Conservation (phyloP, 2,329 filamentous ascomycete species). For the Fusarium pseudonygamai region DNA sequence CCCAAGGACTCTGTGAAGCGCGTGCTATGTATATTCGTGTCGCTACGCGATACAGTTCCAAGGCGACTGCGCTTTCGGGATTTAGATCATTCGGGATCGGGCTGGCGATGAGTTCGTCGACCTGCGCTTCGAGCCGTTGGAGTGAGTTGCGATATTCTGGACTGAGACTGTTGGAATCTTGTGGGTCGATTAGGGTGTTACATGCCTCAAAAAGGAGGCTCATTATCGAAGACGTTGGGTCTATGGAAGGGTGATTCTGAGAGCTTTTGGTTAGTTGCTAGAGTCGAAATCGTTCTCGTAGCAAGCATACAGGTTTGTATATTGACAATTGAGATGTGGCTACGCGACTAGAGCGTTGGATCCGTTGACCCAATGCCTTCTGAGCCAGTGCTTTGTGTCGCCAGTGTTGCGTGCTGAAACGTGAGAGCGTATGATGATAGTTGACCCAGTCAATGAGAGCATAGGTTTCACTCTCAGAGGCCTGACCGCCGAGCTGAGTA, state of each 20-base stretch:
- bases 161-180: conserved; percentile 12
- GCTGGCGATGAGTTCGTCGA: neutral
- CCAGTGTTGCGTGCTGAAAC: conserved; percentile 36
- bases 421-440: conserved; percentile 32
- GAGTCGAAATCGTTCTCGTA: rapidly evolving
- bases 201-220: conserved; percentile 27
- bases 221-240: conserved; percentile 26
- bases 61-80: neutral
- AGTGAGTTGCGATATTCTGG: conserved; percentile 16
- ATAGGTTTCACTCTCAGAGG: neutral
- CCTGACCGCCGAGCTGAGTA: neutral
- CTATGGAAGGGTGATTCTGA: conserved; percentile 4
- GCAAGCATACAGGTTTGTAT: neutral
- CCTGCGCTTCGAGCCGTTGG: conserved; percentile 6
- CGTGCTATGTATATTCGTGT: conserved; percentile 32
- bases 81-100: neutral
- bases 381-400: neutral
- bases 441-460: conserved; percentile 33
- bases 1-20: conserved; percentile 38
- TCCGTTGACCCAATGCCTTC: rapidly evolving
- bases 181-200: conserved; percentile 15
- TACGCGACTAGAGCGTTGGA: neutral
- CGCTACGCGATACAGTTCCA: conserved; percentile 25
- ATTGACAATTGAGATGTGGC: neutral
- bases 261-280: rapidly evolving